Evolutionary conservation across 495 filamentous ascomycete species (phyloP).

Genomic region (Hypoxylon crocopeplum): DNA sequence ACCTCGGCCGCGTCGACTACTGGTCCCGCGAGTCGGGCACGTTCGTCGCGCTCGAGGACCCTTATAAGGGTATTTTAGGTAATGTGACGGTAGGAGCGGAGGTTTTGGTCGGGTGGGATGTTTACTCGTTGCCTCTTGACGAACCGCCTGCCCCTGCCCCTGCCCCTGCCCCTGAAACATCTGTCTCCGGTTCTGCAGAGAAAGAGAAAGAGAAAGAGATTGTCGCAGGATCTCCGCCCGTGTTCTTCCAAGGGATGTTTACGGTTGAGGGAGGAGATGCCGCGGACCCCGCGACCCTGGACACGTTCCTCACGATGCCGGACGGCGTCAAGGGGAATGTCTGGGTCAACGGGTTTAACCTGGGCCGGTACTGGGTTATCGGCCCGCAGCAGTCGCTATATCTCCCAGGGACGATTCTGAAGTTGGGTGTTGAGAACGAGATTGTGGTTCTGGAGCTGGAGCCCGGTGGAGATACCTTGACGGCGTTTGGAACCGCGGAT

Average conservation of each 20-base stretch:
- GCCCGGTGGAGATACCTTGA: constrained; percentile 38
- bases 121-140: constrained; percentile 47
- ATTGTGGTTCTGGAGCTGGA: constrained; percentile 53
- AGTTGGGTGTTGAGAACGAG: constrained; percentile 40
- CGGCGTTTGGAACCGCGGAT: constrained; percentile 41
- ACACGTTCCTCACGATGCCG: constrained; percentile 52
- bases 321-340: constrained; percentile 53
- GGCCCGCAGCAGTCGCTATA: constrained; percentile 58
- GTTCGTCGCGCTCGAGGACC: constrained; percentile 46
- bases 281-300: constrained; percentile 34
- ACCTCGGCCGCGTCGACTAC: constrained; percentile 56
- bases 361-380: constrained; percentile 56
- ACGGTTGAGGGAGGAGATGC: constrained; percentile 10
- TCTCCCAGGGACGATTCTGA: constrained; percentile 46
- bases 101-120: constrained; percentile 46
- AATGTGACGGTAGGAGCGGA: constrained; percentile 49
- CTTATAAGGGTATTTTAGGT: constrained; percentile 53
- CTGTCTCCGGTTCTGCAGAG: too few species aligned
- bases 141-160: constrained; percentile 13
- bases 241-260: constrained; percentile 52
- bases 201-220: too few species aligned
- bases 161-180: too few species aligned
- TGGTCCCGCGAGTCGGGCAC: constrained; percentile 44
- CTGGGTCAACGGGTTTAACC: constrained; percentile 55
- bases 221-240: constrained; percentile 33